Conservation (phyloP, 768 basidiomycete species). For the Tulasnella sp. region DNA sequence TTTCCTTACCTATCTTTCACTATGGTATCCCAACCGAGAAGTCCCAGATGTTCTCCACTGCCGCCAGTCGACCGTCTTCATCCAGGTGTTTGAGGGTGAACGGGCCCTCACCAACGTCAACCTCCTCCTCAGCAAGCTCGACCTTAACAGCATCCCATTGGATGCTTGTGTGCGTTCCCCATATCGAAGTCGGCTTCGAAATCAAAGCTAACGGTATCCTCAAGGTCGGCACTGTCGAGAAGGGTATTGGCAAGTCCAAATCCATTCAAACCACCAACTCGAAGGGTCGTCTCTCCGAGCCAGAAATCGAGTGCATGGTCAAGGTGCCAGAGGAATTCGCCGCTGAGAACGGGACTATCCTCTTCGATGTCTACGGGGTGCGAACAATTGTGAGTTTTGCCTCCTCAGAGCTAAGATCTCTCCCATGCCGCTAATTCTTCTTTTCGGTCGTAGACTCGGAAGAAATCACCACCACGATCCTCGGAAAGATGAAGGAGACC, state of each 20-base stretch:
- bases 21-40: conserved; percentile 39
- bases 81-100: conserved; percentile 54
- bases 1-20: too few species aligned
- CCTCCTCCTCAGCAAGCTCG: conserved; percentile 54
- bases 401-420: too few species aligned
- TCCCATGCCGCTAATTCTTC: too few species aligned
- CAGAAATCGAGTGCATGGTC: too few species aligned
- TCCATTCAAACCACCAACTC: too few species aligned
- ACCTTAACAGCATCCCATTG: conserved; percentile 52
- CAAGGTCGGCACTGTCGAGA: conserved; percentile 48
- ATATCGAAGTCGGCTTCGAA: conserved; percentile 54
- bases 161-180: conserved; percentile 52
- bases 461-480: too few species aligned
- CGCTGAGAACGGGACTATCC: too few species aligned
- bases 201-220: conserved; percentile 58
- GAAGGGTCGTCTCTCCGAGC: too few species aligned
- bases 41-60: conserved; percentile 55
- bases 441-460: too few species aligned
- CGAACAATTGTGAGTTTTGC: too few species aligned
- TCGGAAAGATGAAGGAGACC: too few species aligned
- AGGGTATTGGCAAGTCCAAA: conserved; percentile 48
- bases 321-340: conserved; percentile 22
- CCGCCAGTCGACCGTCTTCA: conserved; percentile 55
- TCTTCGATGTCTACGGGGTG: too few species aligned
- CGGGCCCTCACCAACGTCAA: conserved; percentile 53